Percentiles rank a stretch among this genome's conserved stretches.
Evolutionary conservation across 495 filamentous ascomycete genomes (phyloP).

Genomic region (Pseudomonodictys pantanalensis): DNA sequence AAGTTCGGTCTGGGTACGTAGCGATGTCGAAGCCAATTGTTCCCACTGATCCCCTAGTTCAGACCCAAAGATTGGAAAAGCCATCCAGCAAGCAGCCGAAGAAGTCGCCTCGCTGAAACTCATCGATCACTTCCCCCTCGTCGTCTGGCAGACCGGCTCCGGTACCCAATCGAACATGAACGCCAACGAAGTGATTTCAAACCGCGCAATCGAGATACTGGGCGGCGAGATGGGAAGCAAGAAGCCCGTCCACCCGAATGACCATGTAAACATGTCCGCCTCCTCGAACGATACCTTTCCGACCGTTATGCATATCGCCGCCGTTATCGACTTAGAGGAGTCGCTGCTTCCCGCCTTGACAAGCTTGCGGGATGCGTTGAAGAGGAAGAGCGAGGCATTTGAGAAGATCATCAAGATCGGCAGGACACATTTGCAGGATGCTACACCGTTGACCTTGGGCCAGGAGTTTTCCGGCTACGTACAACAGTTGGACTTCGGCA

Average conservation of each 20-base stretch:
- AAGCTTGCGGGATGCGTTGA: slow-evolving; percentile 75
- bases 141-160: slow-evolving; percentile 98
- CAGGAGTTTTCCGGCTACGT: slow-evolving; percentile 99
- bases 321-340: slow-evolving; percentile 87
- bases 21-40: slow-evolving; percentile 6
- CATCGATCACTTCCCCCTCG: slow-evolving; percentile 95
- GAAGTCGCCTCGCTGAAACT: slow-evolving; percentile 95
- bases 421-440: slow-evolving; percentile 95
- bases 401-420: slow-evolving; percentile 97
- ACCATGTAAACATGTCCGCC: slow-evolving; percentile 98
- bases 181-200: slow-evolving; percentile 99
- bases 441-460: slow-evolving; percentile 90
- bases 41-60: slow-evolving; percentile 25
- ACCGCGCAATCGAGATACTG: slow-evolving; percentile 97
- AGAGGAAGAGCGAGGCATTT: slow-evolving; percentile 88
- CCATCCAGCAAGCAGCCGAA: slow-evolving; percentile 88
- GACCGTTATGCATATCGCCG: slow-evolving; percentile 99
- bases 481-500: slow-evolving; percentile 84
- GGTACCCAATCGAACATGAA: slow-evolving; percentile 99
- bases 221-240: slow-evolving; percentile 92
- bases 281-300: slow-evolving; percentile 99
- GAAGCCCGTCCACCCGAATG: slow-evolving; percentile 98
- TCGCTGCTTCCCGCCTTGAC: slow-evolving; percentile 78
- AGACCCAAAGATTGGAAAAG: slow-evolving; percentile 89
- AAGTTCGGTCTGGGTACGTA: slow-evolving; percentile 82